Percentiles rank a stretch among this genome's conserved stretches.
phyloP scores from a whole-genome alignment of 106 monocot genomes.

The Apostasia shenzhenica region DNA sequence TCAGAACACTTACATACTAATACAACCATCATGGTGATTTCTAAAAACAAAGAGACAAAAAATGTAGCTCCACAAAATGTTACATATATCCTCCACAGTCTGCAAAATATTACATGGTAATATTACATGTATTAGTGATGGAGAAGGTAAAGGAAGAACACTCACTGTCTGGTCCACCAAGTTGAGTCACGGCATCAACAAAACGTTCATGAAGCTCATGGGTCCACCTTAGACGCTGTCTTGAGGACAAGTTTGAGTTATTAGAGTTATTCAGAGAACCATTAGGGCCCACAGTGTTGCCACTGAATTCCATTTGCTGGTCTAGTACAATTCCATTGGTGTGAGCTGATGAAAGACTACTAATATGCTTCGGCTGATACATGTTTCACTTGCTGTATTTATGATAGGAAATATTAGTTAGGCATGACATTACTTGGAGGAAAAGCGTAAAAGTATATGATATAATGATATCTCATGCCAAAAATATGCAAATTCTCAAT shows the following conservation, averaged over 20 bases:
- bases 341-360: constrained; percentile 20
- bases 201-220: constrained; percentile 94
- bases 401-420: constrained; percentile 6
- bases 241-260: constrained; percentile 48
- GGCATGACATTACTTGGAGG: neutral
- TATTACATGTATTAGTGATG: too few species aligned
- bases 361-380: constrained; percentile 56
- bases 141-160: constrained; percentile 1
- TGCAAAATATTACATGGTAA: too few species aligned
- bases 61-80: too few species aligned
- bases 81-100: too few species aligned
- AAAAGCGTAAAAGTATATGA: neutral
- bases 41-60: too few species aligned
- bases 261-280: constrained; percentile 31
- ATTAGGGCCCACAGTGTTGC: constrained; percentile 29
- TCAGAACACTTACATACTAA: too few species aligned
- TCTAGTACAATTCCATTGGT: constrained; percentile 16
- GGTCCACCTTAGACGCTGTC: constrained; percentile 93
- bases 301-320: constrained; percentile 34
- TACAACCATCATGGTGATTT: too few species aligned
- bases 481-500: too few species aligned
- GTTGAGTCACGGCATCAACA: constrained; percentile 89
- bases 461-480: neutral
- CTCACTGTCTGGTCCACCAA: constrained; percentile 96
- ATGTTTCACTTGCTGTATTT: constrained; percentile 44